Conservation (phyloP, 352 stramenopile genomes). For the Lagenidium sp. region DNA sequence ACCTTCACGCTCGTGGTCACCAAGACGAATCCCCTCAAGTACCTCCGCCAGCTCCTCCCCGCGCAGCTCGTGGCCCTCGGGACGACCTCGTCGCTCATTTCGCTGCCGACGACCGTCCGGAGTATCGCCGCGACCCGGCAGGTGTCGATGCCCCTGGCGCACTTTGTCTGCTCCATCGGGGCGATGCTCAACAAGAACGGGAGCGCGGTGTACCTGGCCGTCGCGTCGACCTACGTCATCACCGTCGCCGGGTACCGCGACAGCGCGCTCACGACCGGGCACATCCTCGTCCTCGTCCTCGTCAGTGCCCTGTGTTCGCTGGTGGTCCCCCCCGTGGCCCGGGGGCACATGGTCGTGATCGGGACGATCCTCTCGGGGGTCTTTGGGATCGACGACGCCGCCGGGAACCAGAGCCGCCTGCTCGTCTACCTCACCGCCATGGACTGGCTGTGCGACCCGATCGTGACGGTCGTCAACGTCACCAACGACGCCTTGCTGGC, state of each 20-base stretch:
- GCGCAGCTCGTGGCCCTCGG: slow-evolving; percentile 40
- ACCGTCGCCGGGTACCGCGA: slow-evolving; percentile 13
- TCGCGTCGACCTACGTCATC: slow-evolving; percentile 36
- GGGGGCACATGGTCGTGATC: slow-evolving; percentile 21
- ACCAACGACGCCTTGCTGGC: slow-evolving; percentile 39
- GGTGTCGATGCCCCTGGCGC: slow-evolving; percentile 45
- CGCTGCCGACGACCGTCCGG: slow-evolving; percentile 39
- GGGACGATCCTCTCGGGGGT: slow-evolving; percentile 34
- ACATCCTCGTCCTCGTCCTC: slow-evolving; percentile 23
- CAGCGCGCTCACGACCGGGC: slow-evolving; percentile 11
- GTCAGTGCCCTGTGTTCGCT: slow-evolving; percentile 26
- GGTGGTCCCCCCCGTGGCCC: slow-evolving; percentile 29
- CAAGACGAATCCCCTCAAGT: slow-evolving; percentile 38
- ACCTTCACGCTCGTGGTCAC: slow-evolving; percentile 23
- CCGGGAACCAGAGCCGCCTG: slow-evolving; percentile 11
- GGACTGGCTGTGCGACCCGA: slow-evolving; percentile 47
- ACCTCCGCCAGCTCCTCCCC: slow-evolving; percentile 30
- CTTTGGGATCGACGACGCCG: slow-evolving; percentile 20
- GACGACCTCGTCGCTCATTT: slow-evolving; percentile 36
- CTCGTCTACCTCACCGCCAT: slow-evolving; percentile 31
- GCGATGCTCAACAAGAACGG: slow-evolving; percentile 54
- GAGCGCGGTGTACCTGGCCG: slow-evolving; percentile 41
- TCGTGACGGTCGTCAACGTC: slow-evolving; percentile 44
- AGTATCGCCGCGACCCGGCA: slow-evolving; percentile 37
- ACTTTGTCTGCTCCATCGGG: slow-evolving; percentile 40